Percentiles rank a stretch among this genome's conserved stretches.
Conservation (phyloP, 2,329 filamentous ascomycete species). For the Pseudocercospora vitis region DNA sequence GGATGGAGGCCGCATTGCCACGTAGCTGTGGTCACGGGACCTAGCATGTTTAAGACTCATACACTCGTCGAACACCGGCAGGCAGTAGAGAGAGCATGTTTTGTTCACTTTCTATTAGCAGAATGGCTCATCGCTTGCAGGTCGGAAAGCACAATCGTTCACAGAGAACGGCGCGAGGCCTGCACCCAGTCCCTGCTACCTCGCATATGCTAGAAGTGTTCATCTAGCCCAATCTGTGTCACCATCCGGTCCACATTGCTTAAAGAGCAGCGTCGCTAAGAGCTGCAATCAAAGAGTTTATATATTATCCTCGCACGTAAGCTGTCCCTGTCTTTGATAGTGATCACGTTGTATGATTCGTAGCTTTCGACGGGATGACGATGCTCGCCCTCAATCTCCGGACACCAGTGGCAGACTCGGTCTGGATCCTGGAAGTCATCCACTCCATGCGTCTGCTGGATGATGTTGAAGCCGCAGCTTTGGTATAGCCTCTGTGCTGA, state of each 20-base stretch:
- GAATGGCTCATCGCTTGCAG: too few species aligned
- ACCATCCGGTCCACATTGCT: too few species aligned
- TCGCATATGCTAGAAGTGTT: too few species aligned
- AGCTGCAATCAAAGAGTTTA: slow-evolving; percentile 6
- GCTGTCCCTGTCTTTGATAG: slow-evolving; percentile 1
- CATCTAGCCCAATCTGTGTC: too few species aligned
- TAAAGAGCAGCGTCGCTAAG: neutral
- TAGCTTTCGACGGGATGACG: slow-evolving; percentile 15
- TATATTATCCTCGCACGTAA: slow-evolving; percentile 5
- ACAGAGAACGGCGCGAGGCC: too few species aligned
- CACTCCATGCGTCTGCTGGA: slow-evolving; percentile 10
- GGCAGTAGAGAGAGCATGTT: too few species aligned
- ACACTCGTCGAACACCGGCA: too few species aligned
- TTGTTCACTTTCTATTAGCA: too few species aligned
- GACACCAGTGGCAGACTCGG: slow-evolving; percentile 13
- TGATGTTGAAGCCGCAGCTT: slow-evolving; percentile 7
- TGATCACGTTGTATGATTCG: slow-evolving; percentile 9
- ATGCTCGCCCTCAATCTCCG: slow-evolving; percentile 4
- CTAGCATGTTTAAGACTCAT: neutral
- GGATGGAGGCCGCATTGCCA: slow-evolving; percentile 7
- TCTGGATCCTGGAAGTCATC: slow-evolving; percentile 5
- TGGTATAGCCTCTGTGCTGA: slow-evolving; percentile 1
- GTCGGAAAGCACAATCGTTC: too few species aligned
- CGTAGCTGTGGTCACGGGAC: neutral
- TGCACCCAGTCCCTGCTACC: too few species aligned